Evolutionary conservation across 1,139 yeast genomes (phyloP), one percentile per base, ranked within the genome.

Genomic region (Yamadazyma sp.): DNA sequence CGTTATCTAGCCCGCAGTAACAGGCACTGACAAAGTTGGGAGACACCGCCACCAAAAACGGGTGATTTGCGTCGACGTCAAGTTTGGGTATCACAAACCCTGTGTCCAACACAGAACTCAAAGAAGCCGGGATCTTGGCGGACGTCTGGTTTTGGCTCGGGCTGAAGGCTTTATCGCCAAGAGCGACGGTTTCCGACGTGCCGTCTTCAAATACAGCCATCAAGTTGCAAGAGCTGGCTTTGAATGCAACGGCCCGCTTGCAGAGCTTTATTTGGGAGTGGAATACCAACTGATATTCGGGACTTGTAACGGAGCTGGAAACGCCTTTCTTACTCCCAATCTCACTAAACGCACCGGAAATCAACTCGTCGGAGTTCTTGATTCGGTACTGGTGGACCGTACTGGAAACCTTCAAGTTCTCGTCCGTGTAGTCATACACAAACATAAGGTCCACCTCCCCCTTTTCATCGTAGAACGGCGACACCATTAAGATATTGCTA

Each of bases 11-110:
- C 14, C 58, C 57, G 11, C 54, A 68, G 49, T 51, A 75, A 42
- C 47, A 81, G 59, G 64, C 55, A 54, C 85, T 73, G 11, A 81
- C 66, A 42, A 77, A 53, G 47, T 78, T 81, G 1, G 87, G 87
- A 1, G 89, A 83, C 0, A 81, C 51, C 8, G 77, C 41, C 1
- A 39, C 66, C 17, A 69, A 57, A 14, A 69, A 52, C 1, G 79
- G 74, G 17, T 55, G 56, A 17, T 54, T 39, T 12, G 45, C 39
- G 2, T 38, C 23, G 6, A 46, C 41, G 6, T 50, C 38, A 2
- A 60, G 31, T 17, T 43, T 41, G 0, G 79, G 75, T 36, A 80
- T 69, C 25, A 62, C 58, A 50, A 73, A 83, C 0, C 91, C 91
- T 6, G 77, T 72, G 49, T 83, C 87, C 24, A 73, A 63, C 9